Percentiles rank a stretch among this genome's conserved stretches.
Evolutionary conservation across 1,284 basidiomycete genomes (phyloP).

Genomic region (Leccinum huronense): DNA sequence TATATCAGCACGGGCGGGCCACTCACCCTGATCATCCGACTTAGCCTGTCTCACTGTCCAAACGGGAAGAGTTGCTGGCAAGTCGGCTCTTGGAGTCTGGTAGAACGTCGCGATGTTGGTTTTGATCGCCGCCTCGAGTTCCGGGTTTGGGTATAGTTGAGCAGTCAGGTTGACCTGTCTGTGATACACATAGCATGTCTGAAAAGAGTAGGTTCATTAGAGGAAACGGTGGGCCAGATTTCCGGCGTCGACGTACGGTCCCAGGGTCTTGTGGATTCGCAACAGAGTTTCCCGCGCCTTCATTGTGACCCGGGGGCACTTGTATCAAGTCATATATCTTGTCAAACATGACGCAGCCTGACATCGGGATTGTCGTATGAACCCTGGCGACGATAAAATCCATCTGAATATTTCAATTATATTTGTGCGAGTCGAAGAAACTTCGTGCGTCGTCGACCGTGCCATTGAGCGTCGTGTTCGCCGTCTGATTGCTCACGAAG

Average conservation of each 20-base stretch:
- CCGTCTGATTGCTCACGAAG: constrained; percentile 30
- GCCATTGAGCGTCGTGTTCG: constrained; percentile 13
- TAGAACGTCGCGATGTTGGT: constrained; percentile 28
- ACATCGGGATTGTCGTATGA: constrained; percentile 16
- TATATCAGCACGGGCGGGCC: background rate
- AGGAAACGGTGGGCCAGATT: background rate
- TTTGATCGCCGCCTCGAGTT: constrained; percentile 28
- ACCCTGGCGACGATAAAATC: constrained; percentile 29
- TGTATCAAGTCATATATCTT: constrained; percentile 4
- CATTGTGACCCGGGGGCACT: constrained; percentile 22
- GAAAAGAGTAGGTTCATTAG: constrained; percentile 7
- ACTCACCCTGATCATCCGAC: background rate
- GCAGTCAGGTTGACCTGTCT: constrained; percentile 26
- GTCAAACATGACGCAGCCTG: background rate
- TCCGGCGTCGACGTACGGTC: constrained; percentile 17
- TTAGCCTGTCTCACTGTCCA: constrained; percentile 9
- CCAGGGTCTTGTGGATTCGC: constrained; percentile 13
- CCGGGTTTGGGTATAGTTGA: constrained; percentile 25
- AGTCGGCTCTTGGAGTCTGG: constrained; percentile 11
- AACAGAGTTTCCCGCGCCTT: constrained; percentile 26
- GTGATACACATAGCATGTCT: constrained; percentile 25
- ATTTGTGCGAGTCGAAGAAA: constrained; percentile 21
- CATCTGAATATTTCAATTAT: constrained; percentile 17
- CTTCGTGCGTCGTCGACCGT: constrained; percentile 20
- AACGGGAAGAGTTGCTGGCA: constrained; percentile 28